Evolutionary conservation across 805 yeast species (phyloP).

Genomic region (Candida multigemmis): DNA sequence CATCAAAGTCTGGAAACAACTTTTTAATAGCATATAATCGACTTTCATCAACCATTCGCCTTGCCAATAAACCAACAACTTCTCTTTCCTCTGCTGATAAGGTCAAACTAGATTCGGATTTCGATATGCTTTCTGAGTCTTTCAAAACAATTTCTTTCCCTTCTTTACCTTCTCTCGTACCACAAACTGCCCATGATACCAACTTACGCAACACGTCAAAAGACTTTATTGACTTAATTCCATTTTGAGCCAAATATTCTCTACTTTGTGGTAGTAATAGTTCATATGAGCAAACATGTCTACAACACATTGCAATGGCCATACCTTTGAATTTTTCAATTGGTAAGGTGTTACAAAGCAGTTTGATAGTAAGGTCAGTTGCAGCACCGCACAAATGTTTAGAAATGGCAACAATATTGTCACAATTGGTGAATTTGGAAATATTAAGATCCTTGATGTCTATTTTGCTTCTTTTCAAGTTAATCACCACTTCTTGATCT

Average conservation of each 20-base stretch:
- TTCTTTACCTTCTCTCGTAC: constrained; percentile 31
- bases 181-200: constrained; percentile 88
- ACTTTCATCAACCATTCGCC: constrained; percentile 70
- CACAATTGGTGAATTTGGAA: constrained; percentile 24
- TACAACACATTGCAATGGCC: constrained; percentile 86
- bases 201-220: constrained; percentile 49
- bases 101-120: constrained; percentile 7
- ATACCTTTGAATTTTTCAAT: constrained; percentile 38
- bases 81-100: constrained; percentile 38
- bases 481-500: constrained; percentile 25
- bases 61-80: constrained; percentile 53
- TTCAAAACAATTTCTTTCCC: constrained; percentile 1
- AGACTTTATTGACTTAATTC: constrained; percentile 21
- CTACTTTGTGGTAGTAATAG: constrained; percentile 42
- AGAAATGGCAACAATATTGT: constrained; percentile 53
- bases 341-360: constrained; percentile 34
- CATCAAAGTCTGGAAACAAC: constrained; percentile 27
- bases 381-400: constrained; percentile 94
- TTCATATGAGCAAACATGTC: constrained; percentile 70
- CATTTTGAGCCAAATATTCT: constrained; percentile 23
- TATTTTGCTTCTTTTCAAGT: constrained; percentile 51
- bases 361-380: constrained; percentile 73
- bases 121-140: constrained; percentile 1
- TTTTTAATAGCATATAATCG: constrained; percentile 41
- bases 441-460: constrained; percentile 74